These are phyloP conservation scores for Camelina sativa DNA, from an alignment of 345 rosid species.

Conservation along the genomic window DNA sequence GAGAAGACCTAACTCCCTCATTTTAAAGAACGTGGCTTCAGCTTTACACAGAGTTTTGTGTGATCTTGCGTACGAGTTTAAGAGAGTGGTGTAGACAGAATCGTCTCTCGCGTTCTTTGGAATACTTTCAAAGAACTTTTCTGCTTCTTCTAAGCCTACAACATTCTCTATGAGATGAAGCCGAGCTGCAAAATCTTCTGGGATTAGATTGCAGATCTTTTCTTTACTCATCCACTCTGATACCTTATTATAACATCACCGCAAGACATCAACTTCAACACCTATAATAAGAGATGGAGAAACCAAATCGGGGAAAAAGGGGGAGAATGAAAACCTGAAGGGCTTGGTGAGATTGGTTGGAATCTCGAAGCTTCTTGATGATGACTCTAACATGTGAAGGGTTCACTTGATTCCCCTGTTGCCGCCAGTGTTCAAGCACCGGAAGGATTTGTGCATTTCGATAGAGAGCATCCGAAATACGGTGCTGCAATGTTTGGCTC, in stretches of 20 bases:
- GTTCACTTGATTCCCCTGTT: conserved; percentile 11
- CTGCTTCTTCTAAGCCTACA: conserved; percentile 13
- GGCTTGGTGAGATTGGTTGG: conserved; percentile 19
- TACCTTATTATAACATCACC: conserved; percentile 18
- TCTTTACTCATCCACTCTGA: conserved; percentile 26
- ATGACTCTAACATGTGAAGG: conserved; percentile 25
- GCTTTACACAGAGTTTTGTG: too few species aligned
- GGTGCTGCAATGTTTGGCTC: neutral
- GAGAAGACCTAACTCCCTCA: too few species aligned
- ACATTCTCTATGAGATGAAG: conserved; percentile 19
- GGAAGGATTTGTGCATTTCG: conserved; percentile 23
- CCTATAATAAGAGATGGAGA: neutral
- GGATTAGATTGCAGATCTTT: neutral
- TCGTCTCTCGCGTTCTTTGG: too few species aligned
- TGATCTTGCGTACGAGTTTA: too few species aligned
- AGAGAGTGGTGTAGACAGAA: too few species aligned
- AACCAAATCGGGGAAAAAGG: neutral
- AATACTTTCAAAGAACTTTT: neutral
- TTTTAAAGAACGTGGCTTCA: too few species aligned
- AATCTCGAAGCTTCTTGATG: conserved; percentile 18
- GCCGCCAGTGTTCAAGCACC: conserved; percentile 16
- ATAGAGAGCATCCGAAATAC: conserved; percentile 8
- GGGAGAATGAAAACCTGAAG: conserved; percentile 9
- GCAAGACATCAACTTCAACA: neutral
- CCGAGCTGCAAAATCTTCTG: conserved; percentile 10